phyloP scores from a whole-genome alignment of 192 early-diverging fungal genomes.

The Phycomyces nitens region DNA sequence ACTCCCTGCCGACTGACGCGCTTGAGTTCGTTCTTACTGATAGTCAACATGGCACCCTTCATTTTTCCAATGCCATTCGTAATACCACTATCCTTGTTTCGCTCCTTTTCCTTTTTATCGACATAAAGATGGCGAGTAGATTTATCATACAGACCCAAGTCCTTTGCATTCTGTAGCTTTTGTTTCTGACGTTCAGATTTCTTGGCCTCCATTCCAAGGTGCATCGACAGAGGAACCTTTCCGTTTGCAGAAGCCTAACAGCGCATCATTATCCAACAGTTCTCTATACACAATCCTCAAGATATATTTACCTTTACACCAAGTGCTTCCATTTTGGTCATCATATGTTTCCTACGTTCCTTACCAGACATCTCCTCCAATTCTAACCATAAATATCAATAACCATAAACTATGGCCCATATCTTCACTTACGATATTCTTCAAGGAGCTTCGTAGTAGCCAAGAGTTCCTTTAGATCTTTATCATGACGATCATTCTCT shows the following conservation, averaged over 20 bases:
- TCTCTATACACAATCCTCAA: not conserved
- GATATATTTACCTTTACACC: constrained; percentile 33
- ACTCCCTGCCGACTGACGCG: constrained; percentile 23
- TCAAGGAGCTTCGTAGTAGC: constrained; percentile 39
- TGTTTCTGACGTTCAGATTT: constrained; percentile 25
- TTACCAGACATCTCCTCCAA: constrained; percentile 40
- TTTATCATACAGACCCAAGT: constrained; percentile 42
- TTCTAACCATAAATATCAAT: constrained; percentile 25
- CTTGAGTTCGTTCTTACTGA: constrained; percentile 39
- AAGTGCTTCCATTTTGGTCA: constrained; percentile 31
- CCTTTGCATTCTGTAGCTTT: constrained; percentile 40
- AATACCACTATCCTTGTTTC: constrained; percentile 35
- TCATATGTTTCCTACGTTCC: constrained; percentile 36
- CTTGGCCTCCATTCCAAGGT: constrained; percentile 35
- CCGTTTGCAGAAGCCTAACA: constrained; percentile 10
- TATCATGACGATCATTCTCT: constrained; percentile 32
- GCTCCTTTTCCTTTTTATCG: constrained; percentile 17
- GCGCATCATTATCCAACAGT: not conserved
- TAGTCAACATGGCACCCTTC: constrained; percentile 36
- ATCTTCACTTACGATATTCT: constrained; percentile 32
- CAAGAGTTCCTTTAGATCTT: constrained; percentile 38
- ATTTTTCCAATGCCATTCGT: constrained; percentile 38
- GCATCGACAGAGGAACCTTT: constrained; percentile 31
- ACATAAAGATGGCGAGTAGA: constrained; percentile 40
- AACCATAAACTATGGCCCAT: not conserved